These are phyloP conservation scores for Phanerodontia chrysosporium DNA, from an alignment of 768 basidiomycete species.

Conservation along the genomic window DNA sequence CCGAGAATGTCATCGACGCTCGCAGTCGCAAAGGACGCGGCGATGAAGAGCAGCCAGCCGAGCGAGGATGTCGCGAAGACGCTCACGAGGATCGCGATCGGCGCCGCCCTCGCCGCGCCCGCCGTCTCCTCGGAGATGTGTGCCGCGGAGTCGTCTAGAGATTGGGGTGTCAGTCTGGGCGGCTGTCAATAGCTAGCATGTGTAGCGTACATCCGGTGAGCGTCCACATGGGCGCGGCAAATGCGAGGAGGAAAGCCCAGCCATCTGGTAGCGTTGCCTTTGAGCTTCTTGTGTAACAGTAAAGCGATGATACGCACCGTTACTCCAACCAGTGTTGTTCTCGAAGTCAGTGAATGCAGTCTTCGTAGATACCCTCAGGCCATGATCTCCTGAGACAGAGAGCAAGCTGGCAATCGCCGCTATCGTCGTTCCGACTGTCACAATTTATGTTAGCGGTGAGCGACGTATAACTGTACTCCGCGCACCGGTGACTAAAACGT, in stretches of 20 bases:
- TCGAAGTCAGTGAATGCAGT: slow-evolving; percentile 69
- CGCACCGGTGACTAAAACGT: slow-evolving; percentile 61
- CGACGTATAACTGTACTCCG: neutral
- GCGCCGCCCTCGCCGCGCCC: slow-evolving; percentile 59
- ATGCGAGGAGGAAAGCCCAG: slow-evolving; percentile 71
- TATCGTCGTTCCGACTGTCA: slow-evolving; percentile 56
- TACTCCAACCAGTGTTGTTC: slow-evolving; percentile 66
- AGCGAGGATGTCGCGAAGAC: slow-evolving; percentile 55
- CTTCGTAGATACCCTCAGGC: slow-evolving; percentile 54
- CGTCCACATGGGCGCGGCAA: slow-evolving; percentile 78
- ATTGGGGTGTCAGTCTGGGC: neutral
- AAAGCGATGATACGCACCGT: slow-evolving; percentile 37
- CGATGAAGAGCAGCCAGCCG: slow-evolving; percentile 64
- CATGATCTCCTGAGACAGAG: slow-evolving; percentile 50
- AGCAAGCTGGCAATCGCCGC: slow-evolving; percentile 59
- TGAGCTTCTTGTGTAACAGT: neutral
- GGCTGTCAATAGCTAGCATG: neutral
- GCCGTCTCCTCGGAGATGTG: slow-evolving; percentile 73
- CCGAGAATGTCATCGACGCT: slow-evolving; percentile 49
- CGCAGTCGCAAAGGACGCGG: slow-evolving; percentile 59
- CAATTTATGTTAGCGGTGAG: neutral
- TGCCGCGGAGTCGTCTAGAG: slow-evolving; percentile 67
- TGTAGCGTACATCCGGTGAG: slow-evolving; percentile 61
- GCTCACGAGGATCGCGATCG: slow-evolving; percentile 64
- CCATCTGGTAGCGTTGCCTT: slow-evolving; percentile 43